Base-by-base conservation (phyloP, 1,139 yeast genomes). In the Taphrina deformans region DNA sequence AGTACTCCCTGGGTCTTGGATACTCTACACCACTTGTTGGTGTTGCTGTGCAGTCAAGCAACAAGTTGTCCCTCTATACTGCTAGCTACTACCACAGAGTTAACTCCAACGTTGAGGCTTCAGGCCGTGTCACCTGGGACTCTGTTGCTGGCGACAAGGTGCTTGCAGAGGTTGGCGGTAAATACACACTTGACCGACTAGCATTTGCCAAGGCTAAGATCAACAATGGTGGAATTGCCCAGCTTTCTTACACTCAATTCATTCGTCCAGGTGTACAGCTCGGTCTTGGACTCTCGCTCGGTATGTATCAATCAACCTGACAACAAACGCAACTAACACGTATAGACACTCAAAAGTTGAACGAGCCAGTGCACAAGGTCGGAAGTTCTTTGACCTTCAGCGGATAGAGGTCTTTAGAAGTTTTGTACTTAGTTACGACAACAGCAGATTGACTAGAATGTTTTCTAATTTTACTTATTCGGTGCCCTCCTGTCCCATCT, bases 21-120 rank as follows among this genome's bases (percentile, higher is more conserved):
- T 93, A 89, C 88, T 82, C 89, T 75, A 89, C 89, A 77, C 88
- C 93, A 73, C 83, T 85, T 74, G 92, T 91, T 85, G 83, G 96
- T 69, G 85, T 93, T 72, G 91, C 97, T 70, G 83, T 93, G 71
- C 85, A 95, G 73, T 91, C 96, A 74, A 84, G 95, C 77, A 85
- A 88, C 82, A 90, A 91, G 85, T 84, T 92, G 78, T 85, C 91
- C 68, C 87, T 92, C 72, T 90, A 88, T 85, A 83, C 97, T 67
- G 97, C 97, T 74, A 93, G 97, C 73, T 91, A 92, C 86, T 93
- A 86, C 91, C 98, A 93, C 88, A 88, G 84, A 80, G 96, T 93
- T 71, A 85, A 91, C 73, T 89, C 95, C 71, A 80, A 82, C 74
- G 91, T 93, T 73, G 97, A 93, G 84, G 96, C 92, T 74, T 98